Evolutionary conservation across 345 rosid species (phyloP).

Genomic region (Fremontodendron californicum): DNA sequence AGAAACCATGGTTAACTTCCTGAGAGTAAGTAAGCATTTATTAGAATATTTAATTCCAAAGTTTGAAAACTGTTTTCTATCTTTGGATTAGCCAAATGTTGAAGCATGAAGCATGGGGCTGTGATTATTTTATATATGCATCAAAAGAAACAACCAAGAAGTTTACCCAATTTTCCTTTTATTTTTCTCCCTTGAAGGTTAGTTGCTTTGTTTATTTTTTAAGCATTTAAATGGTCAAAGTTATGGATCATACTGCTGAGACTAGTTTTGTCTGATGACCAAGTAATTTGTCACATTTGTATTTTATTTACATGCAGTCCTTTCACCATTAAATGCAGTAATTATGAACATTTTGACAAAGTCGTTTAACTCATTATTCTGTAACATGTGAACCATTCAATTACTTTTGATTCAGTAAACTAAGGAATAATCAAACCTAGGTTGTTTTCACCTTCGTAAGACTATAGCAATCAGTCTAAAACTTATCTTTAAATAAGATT

Average conservation of each 20-base stretch:
- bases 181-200: background rate
- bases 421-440: background rate
- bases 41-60: background rate
- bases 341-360: background rate
- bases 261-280: background rate
- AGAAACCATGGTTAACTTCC: background rate
- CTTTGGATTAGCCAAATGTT: background rate
- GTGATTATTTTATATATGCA: background rate
- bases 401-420: background rate
- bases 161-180: background rate
- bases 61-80: background rate
- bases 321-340: background rate
- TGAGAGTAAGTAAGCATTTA: background rate
- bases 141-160: background rate
- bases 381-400: background rate
- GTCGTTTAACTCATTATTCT: background rate
- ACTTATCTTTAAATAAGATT: background rate
- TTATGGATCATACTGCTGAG: background rate
- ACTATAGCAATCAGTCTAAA: background rate
- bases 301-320: background rate
- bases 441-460: background rate
- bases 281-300: background rate
- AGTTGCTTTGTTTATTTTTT: background rate
- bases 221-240: conserved; percentile 10
- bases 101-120: background rate